Conservation (phyloP, 495 filamentous ascomycete genomes). For the Staphylotrichum tortipilum region DNA sequence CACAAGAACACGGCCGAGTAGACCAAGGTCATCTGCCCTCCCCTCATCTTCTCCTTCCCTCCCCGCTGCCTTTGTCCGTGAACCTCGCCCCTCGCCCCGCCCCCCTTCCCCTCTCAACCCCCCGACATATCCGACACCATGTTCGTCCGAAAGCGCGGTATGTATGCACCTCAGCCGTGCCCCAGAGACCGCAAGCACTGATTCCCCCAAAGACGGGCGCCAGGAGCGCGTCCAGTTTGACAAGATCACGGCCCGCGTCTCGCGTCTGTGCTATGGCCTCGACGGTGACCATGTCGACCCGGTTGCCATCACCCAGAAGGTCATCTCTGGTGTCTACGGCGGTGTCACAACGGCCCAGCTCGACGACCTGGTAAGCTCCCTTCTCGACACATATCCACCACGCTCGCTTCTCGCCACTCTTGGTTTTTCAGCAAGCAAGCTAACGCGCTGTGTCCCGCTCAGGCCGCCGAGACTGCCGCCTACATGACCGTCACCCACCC, state of each 20-base stretch:
- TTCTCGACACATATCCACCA: too few relatives aligned
- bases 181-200: constrained; percentile 11
- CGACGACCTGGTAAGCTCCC: constrained; percentile 76
- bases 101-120: too few relatives aligned
- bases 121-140: constrained; percentile 29
- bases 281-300: constrained; percentile 96
- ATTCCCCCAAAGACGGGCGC: constrained; percentile 68
- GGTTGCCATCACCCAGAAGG: constrained; percentile 96
- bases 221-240: constrained; percentile 99
- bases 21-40: background rate
- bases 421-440: background rate
- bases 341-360: constrained; percentile 93
- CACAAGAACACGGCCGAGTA: too few relatives aligned
- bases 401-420: background rate
- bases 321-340: constrained; percentile 98
- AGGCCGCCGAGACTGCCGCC: constrained; percentile 97
- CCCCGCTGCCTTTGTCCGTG: constrained; percentile 5
- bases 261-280: constrained; percentile 91
- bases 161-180: constrained; percentile 24
- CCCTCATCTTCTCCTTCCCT: constrained; percentile 1
- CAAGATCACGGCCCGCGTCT: constrained; percentile 98
- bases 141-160: constrained; percentile 55
- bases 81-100: too few relatives aligned
- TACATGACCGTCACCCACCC: constrained; percentile 99
- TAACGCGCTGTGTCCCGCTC: constrained; percentile 8